These are phyloP conservation scores for Acorus gramineus DNA, from an alignment of 106 monocot species.

Conservation along the genomic window DNA sequence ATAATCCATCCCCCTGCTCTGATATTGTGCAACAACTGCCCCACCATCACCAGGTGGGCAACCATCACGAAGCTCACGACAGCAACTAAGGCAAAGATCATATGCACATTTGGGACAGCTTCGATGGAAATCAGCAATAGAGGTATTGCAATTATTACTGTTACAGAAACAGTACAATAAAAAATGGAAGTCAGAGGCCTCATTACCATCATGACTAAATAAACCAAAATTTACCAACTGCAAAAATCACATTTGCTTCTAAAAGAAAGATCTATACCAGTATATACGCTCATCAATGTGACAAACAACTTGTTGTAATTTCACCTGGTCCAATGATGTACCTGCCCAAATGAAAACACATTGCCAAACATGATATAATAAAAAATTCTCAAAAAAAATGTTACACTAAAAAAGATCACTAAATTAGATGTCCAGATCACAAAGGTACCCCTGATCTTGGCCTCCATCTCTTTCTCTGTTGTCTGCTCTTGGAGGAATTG, in stretches of 20 bases:
- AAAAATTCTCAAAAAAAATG: neutral
- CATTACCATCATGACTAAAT: neutral
- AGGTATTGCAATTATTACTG: slow-evolving; percentile 61
- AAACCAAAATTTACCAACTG: slow-evolving; percentile 1
- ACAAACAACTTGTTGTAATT: slow-evolving; percentile 13
- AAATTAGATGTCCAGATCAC: too few species aligned
- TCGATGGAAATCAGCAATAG: slow-evolving; percentile 17
- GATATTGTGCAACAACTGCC: slow-evolving; percentile 5
- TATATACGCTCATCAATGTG: slow-evolving; percentile 16
- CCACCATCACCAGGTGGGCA: slow-evolving; percentile 31
- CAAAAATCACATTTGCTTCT: neutral
- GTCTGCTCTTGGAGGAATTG: slow-evolving; percentile 12
- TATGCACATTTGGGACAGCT: slow-evolving; percentile 37
- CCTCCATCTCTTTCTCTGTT: slow-evolving; percentile 16
- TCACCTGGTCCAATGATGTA: neutral
- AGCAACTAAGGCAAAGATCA: slow-evolving; percentile 57
- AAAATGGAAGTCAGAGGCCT: neutral
- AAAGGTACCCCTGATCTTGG: slow-evolving; percentile 9
- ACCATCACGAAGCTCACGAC: slow-evolving; percentile 54
- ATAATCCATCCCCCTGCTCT: slow-evolving; percentile 38
- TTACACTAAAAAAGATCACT: too few species aligned
- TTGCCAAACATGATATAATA: neutral
- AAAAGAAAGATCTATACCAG: slow-evolving; percentile 11
- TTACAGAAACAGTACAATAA: slow-evolving; percentile 3
- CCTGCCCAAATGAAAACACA: slow-evolving; percentile 5